phyloP scores from a whole-genome alignment of 768 basidiomycete species.

The Suillus paluster region DNA sequence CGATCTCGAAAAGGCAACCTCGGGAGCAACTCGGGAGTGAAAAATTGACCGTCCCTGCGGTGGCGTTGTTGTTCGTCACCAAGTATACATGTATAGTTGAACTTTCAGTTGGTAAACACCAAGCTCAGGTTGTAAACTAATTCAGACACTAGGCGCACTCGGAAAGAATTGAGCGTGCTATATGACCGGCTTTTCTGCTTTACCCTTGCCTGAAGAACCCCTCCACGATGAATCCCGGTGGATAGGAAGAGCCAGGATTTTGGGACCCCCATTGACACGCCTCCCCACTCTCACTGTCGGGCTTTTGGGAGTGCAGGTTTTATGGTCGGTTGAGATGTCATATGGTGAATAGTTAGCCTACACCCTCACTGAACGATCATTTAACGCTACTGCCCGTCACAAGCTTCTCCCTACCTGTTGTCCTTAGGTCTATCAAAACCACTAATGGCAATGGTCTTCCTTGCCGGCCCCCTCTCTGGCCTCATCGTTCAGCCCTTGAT shows the following conservation, averaged over 20 bases:
- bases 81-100: not conserved
- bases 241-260: conserved; percentile 59
- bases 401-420: conserved; percentile 86
- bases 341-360: conserved; percentile 68
- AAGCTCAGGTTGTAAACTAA: too few species aligned
- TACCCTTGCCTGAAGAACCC: conserved; percentile 50
- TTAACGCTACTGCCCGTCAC: conserved; percentile 3
- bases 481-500: conserved; percentile 91
- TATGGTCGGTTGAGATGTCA: conserved; percentile 96
- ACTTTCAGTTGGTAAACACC: not conserved
- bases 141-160: not conserved
- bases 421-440: conserved; percentile 89
- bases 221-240: conserved; percentile 41
- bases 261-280: conserved; percentile 70
- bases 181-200: conserved; percentile 58
- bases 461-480: conserved; percentile 90
- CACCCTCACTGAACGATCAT: not conserved
- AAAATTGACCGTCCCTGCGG: not conserved
- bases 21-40: too few species aligned
- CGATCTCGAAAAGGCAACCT: not conserved
- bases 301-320: conserved; percentile 81
- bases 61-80: not conserved
- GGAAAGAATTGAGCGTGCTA: not conserved
- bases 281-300: conserved; percentile 77
- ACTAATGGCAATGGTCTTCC: conserved; percentile 86